Conservation (phyloP, 345 rosid genomes). For the Schrenkiella parvula region DNA sequence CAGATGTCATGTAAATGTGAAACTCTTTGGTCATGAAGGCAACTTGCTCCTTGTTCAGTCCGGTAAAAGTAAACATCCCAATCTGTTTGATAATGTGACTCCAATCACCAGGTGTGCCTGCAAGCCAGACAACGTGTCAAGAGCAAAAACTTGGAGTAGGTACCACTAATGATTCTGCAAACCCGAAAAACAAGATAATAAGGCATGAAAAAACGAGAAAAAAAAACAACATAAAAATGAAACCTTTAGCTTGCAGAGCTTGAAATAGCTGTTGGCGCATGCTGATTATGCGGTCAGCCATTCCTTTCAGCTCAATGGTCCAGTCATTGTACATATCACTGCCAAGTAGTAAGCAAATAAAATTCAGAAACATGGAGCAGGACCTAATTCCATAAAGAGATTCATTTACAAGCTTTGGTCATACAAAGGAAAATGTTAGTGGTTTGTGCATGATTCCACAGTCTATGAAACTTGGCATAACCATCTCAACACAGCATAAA, state of each 20-base stretch:
- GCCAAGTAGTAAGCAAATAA: conserved; percentile 10
- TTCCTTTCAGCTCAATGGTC: conserved; percentile 70
- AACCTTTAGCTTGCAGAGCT: conserved; percentile 57
- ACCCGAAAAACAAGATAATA: not conserved
- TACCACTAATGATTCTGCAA: not conserved
- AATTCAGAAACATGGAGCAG: conserved; percentile 16
- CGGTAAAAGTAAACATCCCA: conserved; percentile 75
- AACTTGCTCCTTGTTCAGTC: conserved; percentile 67
- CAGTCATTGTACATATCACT: conserved; percentile 62
- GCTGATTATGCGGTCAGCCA: conserved; percentile 67
- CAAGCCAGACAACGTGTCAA: conserved; percentile 1
- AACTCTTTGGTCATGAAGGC: conserved; percentile 61
- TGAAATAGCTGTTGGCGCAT: conserved; percentile 64
- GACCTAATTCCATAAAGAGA: not conserved
- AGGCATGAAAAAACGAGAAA: not conserved
- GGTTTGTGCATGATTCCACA: not conserved
- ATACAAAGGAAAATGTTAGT: not conserved
- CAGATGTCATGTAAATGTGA: conserved; percentile 73
- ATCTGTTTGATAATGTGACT: conserved; percentile 74
- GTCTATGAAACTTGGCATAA: not conserved
- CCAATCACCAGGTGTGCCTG: conserved; percentile 89
- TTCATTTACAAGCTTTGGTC: not conserved
- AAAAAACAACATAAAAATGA: not conserved
- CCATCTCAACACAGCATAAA: not conserved
- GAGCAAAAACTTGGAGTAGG: not conserved